Conservation (phyloP, 2,329 filamentous ascomycete species). For the Calcarisporium arbuscula region DNA sequence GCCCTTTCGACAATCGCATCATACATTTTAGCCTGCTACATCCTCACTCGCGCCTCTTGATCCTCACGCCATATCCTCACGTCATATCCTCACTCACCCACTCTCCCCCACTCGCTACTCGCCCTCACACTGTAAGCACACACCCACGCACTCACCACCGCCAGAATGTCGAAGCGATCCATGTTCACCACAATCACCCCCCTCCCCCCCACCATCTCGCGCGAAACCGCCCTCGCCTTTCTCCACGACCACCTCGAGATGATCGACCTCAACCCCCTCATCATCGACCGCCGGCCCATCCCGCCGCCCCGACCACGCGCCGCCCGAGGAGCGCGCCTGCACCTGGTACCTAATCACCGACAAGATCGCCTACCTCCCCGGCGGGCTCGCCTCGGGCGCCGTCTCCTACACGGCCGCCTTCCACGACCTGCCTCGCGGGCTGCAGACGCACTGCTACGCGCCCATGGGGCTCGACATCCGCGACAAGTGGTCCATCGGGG, state of each 20-base stretch:
- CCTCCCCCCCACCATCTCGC: constrained; percentile 60
- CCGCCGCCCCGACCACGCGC: constrained; percentile 59
- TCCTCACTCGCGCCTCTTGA: too few relatives aligned
- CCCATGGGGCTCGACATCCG: constrained; percentile 75
- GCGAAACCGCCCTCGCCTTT: constrained; percentile 65
- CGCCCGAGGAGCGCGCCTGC: constrained; percentile 64
- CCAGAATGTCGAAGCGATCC: constrained; percentile 60
- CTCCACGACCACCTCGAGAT: constrained; percentile 75
- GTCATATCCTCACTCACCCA: too few relatives aligned
- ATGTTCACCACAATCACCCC: constrained; percentile 75
- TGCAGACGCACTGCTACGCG: constrained; percentile 80
- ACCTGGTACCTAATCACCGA: constrained; percentile 78
- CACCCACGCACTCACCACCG: constrained; percentile 1
- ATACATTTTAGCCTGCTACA: too few relatives aligned
- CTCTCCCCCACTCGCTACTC: too few relatives aligned
- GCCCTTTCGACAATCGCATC: too few relatives aligned
- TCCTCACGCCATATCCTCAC: too few relatives aligned
- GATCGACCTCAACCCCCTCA: constrained; percentile 82
- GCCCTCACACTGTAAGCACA: too few relatives aligned
- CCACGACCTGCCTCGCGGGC: constrained; percentile 62
- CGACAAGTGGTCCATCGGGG: constrained; percentile 70
- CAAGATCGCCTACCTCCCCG: constrained; percentile 68
- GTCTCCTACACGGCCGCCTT: constrained; percentile 78
- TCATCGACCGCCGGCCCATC: constrained; percentile 65
- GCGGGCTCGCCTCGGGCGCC: constrained; percentile 56